Evolutionary conservation across 73 alveolate species (phyloP).

Genomic region (Effrenium voratum): DNA sequence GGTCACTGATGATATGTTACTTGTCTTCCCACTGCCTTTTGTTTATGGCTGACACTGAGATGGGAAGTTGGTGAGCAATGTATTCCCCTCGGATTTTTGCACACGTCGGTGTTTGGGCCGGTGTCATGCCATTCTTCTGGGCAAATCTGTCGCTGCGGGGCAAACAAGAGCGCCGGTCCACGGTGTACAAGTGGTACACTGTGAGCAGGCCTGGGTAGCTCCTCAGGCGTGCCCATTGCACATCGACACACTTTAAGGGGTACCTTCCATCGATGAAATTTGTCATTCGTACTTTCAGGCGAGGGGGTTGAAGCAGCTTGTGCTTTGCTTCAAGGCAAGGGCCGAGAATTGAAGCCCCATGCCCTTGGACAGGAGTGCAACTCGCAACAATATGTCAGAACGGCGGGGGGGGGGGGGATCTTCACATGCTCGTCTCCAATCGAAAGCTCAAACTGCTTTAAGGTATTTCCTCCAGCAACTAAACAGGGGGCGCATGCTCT

Average conservation of each 20-base stretch:
- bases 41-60: neutral
- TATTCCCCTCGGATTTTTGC: neutral
- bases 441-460: too few relatives aligned
- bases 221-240: neutral
- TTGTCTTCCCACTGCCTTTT: neutral
- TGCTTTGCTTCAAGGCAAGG: neutral
- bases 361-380: neutral
- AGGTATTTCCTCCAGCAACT: too few relatives aligned
- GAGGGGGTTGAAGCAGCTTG: neutral
- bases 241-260: neutral
- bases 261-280: neutral
- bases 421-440: too few relatives aligned
- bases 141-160: neutral
- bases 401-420: too few relatives aligned
- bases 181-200: slow-evolving; percentile 29
- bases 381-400: neutral
- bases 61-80: neutral
- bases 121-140: neutral
- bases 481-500: too few relatives aligned
- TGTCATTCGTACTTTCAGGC: too few relatives aligned
- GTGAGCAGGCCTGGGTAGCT: slow-evolving; percentile 80
- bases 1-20: neutral
- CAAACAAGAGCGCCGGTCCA: slow-evolving; percentile 4
- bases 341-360: neutral
- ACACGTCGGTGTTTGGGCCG: neutral